Percentiles rank a stretch among this genome's conserved stretches.
These are phyloP conservation scores for Amanita inopinata DNA, from an alignment of 768 basidiomycete genomes.

Conservation along the genomic window DNA sequence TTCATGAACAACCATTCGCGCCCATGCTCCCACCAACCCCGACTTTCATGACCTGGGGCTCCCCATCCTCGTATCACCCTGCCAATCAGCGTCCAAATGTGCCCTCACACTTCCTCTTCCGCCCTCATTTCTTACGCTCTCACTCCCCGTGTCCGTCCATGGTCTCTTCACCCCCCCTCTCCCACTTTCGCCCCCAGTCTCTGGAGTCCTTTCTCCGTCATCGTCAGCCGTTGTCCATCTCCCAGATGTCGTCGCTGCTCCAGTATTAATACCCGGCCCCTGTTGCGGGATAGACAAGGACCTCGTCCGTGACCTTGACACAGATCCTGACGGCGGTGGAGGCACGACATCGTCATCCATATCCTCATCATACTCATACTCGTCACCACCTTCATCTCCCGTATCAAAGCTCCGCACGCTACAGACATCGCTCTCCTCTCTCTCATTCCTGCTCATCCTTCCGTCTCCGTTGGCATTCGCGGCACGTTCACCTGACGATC, in stretches of 20 bases:
- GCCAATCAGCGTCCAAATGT: conserved; percentile 1
- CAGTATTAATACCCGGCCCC: no score
- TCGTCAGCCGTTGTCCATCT: conserved; percentile 1
- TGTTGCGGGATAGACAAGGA: no score
- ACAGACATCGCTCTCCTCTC: conserved; percentile 10
- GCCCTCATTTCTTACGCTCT: not conserved
- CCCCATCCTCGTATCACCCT: conserved; percentile 15
- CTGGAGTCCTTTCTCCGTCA: conserved; percentile 18
- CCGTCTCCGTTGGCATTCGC: conserved; percentile 11
- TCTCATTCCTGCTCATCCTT: conserved; percentile 11
- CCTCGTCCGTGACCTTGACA: no score
- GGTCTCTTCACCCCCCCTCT: conserved; percentile 14
- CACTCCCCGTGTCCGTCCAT: conserved; percentile 4
- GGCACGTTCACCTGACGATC: conserved; percentile 18
- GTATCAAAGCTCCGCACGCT: conserved; percentile 9
- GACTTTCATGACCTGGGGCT: conserved; percentile 13
- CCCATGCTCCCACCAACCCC: not conserved
- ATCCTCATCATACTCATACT: conserved; percentile 18
- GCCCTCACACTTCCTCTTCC: not conserved
- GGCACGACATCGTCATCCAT: conserved; percentile 13
- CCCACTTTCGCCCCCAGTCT: conserved; percentile 16
- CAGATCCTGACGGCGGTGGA: conserved; percentile 12
- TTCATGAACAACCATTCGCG: no score
- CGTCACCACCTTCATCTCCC: conserved; percentile 12
- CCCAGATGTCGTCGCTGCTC: conserved; percentile 2